These are phyloP conservation scores for Ilyonectria robusta DNA, from an alignment of 2,329 filamentous ascomycete genomes.

Conservation along the genomic window DNA sequence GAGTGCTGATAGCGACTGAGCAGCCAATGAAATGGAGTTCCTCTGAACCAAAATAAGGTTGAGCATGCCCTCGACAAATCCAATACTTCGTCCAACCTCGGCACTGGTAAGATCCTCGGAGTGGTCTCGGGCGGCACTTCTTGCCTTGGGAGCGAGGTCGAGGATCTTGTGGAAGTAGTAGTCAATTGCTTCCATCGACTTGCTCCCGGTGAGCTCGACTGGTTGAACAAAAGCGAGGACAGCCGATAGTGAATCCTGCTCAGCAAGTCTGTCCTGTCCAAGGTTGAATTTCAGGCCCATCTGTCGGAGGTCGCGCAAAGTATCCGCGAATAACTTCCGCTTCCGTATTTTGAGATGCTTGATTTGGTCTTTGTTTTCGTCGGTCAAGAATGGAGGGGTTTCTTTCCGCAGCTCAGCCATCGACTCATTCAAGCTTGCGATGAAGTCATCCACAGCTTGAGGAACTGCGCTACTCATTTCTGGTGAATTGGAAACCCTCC, in stretches of 20 bases:
- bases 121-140: slow-evolving; percentile 79
- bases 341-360: slow-evolving; percentile 94
- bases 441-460: slow-evolving; percentile 75
- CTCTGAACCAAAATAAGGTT: slow-evolving; percentile 75
- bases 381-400: slow-evolving; percentile 84
- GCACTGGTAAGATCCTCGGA: slow-evolving; percentile 87
- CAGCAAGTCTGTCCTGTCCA: slow-evolving; percentile 78
- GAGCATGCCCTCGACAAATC: slow-evolving; percentile 89
- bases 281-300: slow-evolving; percentile 94
- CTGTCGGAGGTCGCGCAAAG: slow-evolving; percentile 82
- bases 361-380: slow-evolving; percentile 87
- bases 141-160: slow-evolving; percentile 78
- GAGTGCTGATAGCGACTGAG: slow-evolving; percentile 57
- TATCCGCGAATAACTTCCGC: slow-evolving; percentile 90
- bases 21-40: slow-evolving; percentile 58
- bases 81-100: slow-evolving; percentile 83
- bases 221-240: slow-evolving; percentile 74
- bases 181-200: slow-evolving; percentile 62
- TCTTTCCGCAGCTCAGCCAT: slow-evolving; percentile 84
- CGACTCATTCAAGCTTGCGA: slow-evolving; percentile 76
- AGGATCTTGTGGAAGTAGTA: slow-evolving; percentile 86
- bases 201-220: slow-evolving; percentile 51
- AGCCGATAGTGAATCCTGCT: slow-evolving; percentile 79
- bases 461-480: slow-evolving; percentile 68
- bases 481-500: slow-evolving; percentile 69